Conservation (phyloP, 768 basidiomycete species). For the Boletus patriciae region DNA sequence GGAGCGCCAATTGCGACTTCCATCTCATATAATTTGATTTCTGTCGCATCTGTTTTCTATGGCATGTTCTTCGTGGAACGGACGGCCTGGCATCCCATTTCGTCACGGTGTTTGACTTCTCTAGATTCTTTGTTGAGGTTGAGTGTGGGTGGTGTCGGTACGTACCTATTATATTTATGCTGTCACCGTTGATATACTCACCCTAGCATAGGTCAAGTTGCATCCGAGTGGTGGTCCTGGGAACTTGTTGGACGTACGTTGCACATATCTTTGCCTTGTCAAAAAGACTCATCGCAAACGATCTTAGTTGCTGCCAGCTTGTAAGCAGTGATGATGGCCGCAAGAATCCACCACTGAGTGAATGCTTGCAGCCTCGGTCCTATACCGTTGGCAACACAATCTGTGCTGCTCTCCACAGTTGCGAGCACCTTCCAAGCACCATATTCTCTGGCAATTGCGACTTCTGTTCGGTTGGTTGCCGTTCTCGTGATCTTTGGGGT, state of each 20-base stretch:
- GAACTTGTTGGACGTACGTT: constrained; percentile 63
- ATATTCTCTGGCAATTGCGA: constrained; percentile 76
- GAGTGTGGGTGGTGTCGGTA: constrained; percentile 78
- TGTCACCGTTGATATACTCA: not conserved
- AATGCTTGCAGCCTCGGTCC: constrained; percentile 65
- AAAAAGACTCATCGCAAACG: constrained; percentile 3
- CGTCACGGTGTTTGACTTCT: constrained; percentile 59
- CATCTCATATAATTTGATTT: constrained; percentile 82
- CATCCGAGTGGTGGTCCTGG: constrained; percentile 98
- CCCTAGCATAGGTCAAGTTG: constrained; percentile 58
- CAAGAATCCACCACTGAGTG: constrained; percentile 10
- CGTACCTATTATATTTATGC: constrained; percentile 12
- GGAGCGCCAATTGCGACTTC: constrained; percentile 91
- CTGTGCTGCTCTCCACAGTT: constrained; percentile 72
- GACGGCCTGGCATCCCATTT: constrained; percentile 86
- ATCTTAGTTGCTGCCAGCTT: constrained; percentile 51
- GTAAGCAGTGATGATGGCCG: constrained; percentile 31
- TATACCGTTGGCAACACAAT: constrained; percentile 81
- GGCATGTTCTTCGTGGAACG: constrained; percentile 61
- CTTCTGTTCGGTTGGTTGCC: constrained; percentile 69
- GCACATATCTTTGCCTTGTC: not conserved
- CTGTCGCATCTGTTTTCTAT: constrained; percentile 58
- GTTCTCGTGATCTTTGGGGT: not conserved
- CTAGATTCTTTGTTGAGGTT: constrained; percentile 70
- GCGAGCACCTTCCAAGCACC: constrained; percentile 83